Percentiles rank a stretch among this genome's conserved stretches.
phyloP scores from a whole-genome alignment of 495 filamentous ascomycete species.

The Tetracladium marchalianum region DNA sequence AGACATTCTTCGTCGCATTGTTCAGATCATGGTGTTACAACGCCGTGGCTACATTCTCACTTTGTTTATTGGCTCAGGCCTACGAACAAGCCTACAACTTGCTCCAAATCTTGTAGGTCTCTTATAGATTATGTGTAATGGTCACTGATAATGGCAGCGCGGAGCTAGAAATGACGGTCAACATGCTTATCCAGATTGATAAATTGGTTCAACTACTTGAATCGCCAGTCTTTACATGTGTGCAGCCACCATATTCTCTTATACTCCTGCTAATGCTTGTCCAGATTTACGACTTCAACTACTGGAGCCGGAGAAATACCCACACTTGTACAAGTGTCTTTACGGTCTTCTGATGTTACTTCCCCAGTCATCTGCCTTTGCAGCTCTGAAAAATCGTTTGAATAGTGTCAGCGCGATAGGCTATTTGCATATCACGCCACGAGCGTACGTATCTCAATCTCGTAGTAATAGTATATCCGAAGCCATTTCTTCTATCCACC shows the following conservation, averaged over 20 bases:
- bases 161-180: conserved; percentile 97
- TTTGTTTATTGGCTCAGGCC: conserved; percentile 92
- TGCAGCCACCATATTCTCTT: conserved; percentile 5
- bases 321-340: conserved; percentile 95
- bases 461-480: conserved; percentile 32
- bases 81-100: conserved; percentile 98
- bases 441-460: conserved; percentile 56
- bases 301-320: conserved; percentile 94
- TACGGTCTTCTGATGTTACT: conserved; percentile 97
- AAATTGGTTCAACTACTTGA: conserved; percentile 97
- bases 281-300: conserved; percentile 89
- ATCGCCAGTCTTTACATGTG: conserved; percentile 96
- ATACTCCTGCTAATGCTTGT: conserved; percentile 1
- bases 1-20: conserved; percentile 86
- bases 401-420: conserved; percentile 96
- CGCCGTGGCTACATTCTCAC: conserved; percentile 91
- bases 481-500: conserved; percentile 25
- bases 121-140: not conserved
- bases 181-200: conserved; percentile 97
- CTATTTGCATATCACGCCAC: conserved; percentile 75
- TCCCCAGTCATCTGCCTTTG: conserved; percentile 94
- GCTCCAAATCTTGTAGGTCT: conserved; percentile 81
- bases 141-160: conserved; percentile 50
- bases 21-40: conserved; percentile 99
- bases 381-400: conserved; percentile 90